Evolutionary conservation across 2,329 filamentous ascomycete genomes (phyloP).

Genomic region (Ophiostoma tasmaniense): DNA sequence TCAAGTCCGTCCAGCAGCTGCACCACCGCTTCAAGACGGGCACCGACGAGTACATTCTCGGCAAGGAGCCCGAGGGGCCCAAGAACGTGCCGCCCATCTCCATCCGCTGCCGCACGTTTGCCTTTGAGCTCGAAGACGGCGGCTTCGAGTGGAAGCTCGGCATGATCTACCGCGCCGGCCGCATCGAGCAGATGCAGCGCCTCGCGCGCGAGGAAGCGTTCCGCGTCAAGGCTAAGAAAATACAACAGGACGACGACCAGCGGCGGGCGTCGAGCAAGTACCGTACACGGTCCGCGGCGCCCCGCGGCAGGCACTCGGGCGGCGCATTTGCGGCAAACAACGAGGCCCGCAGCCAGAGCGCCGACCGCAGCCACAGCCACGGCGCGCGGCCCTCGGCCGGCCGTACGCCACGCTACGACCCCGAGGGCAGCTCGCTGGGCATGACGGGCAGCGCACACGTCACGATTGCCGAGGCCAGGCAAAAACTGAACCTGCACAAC

Average conservation of each 20-base stretch:
- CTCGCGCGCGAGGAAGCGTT: constrained; percentile 87
- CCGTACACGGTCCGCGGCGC: constrained; percentile 39
- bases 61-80: constrained; percentile 75
- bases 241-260: constrained; percentile 58
- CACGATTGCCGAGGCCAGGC: constrained; percentile 65
- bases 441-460: constrained; percentile 66
- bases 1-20: constrained; percentile 84
- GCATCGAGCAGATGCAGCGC: constrained; percentile 82
- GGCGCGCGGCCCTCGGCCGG: constrained; percentile 28
- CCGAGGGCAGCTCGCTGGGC: constrained; percentile 59
- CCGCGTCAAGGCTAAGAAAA: constrained; percentile 73
- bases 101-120: constrained; percentile 66
- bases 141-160: constrained; percentile 96
- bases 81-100: constrained; percentile 83
- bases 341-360: constrained; percentile 35
- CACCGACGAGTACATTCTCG: constrained; percentile 78
- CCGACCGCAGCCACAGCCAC: constrained; percentile 34
- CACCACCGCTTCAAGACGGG: constrained; percentile 85
- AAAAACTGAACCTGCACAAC: constrained; percentile 70
- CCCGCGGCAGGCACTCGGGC: not conserved
- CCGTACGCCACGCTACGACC: constrained; percentile 61
- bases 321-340: not conserved
- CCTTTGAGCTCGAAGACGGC: constrained; percentile 92
- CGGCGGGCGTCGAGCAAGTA: constrained; percentile 44
- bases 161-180: constrained; percentile 82